Base-by-base conservation (phyloP, 306 rosid genomes). In the Citrullus amarus region DNA sequence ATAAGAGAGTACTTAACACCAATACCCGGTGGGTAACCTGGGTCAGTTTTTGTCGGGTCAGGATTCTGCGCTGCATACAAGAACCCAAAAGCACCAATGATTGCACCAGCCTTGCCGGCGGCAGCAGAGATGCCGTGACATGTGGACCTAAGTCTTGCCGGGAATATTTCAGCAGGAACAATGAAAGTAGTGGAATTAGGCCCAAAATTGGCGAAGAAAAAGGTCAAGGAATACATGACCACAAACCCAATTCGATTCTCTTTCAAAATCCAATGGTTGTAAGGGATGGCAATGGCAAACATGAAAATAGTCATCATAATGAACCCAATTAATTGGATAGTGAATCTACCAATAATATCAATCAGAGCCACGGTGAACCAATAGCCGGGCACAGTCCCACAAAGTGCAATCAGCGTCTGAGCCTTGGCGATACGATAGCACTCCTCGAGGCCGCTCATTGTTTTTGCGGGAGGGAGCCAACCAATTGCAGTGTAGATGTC, bases 41-140 rank as follows among this genome's bases (percentile, higher is more conserved):
- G 50, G 5, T 94, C 96, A 7, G 82, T 62, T 76, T 85, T 36
- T 0, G 0, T 0, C 5, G 80, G 78, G 50, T 93, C 39, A 11
- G 18, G 86, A 79, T 38, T 87, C 41, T 94, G 98, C 4, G 98
- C 84, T 2, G 97, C 94, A 62, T 92, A 92, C 83, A 94, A 83
- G 79, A 94, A 94, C 53, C 98, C 98, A 8, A 94, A 89, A 14
- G 97, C 98, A 1, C 98, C 98, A 0, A 94, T 83, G 3, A 94
- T 94, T 0, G 98, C 98, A 43, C 98, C 98, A 0, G 97, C 98
- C 54, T 94, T 94, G 11, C 98, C 97, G 0, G 95, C 85, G 2
- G 97, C 98, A 0, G 98, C 97, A 0, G 98, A 94, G 53, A 94
- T 92, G 4, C 97, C 98, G 63, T 94, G 98, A 60, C 98, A 94